Conservation (phyloP, 78 protist species). For the Tieghemostelium lacteum region DNA sequence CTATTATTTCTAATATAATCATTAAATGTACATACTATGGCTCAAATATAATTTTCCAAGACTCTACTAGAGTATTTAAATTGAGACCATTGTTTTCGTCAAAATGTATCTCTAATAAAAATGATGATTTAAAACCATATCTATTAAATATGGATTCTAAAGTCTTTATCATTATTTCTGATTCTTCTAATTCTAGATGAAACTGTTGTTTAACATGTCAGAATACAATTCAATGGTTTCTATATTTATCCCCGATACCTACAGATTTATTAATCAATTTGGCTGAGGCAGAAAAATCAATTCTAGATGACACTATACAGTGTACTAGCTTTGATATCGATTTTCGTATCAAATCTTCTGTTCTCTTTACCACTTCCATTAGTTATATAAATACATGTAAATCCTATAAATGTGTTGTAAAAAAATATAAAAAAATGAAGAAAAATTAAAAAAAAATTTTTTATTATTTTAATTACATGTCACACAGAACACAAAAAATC, state of each 20-base stretch:
- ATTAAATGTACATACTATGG: constrained; percentile 53
- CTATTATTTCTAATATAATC: too few species aligned
- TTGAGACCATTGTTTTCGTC: constrained; percentile 50
- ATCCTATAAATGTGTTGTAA: too few species aligned
- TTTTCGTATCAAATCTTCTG: constrained; percentile 42
- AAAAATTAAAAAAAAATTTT: too few species aligned
- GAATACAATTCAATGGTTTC: not conserved
- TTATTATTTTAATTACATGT: too few species aligned
- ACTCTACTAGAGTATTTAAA: constrained; percentile 54
- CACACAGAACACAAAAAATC: too few species aligned
- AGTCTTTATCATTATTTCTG: constrained; percentile 28
- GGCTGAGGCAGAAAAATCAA: not conserved
- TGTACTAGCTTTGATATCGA: constrained; percentile 35
- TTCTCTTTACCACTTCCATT: not conserved
- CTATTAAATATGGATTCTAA: constrained; percentile 21
- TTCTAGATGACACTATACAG: constrained; percentile 37
- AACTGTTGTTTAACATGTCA: constrained; percentile 4
- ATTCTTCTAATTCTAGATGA: constrained; percentile 69
- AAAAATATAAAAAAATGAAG: too few species aligned
- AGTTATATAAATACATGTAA: too few species aligned
- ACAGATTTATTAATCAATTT: constrained; percentile 42
- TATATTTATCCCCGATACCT: not conserved
- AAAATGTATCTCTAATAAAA: constrained; percentile 67
- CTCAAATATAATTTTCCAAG: constrained; percentile 74
- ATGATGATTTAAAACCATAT: constrained; percentile 42